Evolutionary conservation across 2,329 filamentous ascomycete species (phyloP), one percentile per base, ranked within the genome.

Genomic region (Fusarium xyrophilum): DNA sequence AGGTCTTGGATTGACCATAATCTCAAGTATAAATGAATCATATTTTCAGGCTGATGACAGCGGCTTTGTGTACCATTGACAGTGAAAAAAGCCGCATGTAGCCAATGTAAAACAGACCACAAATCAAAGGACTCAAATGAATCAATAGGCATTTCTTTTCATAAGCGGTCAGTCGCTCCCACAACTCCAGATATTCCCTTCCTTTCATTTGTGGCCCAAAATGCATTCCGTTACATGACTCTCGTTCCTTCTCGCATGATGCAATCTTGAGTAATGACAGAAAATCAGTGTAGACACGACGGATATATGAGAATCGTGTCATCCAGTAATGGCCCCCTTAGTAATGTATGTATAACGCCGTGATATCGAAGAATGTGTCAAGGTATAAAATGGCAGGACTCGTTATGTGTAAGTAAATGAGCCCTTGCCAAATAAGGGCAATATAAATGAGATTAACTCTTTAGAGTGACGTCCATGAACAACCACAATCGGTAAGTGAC

Each of bases 401-500:
- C 60, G 28, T 60, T 19, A 63, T 33, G 38, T 51, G 32, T 43
- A 40, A 36, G 47, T 47, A 21, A 28, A 36, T 12, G 33, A 43
- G 33, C 47, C 23, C 40, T 13, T 36, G 14, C 35, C 23, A 25
- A n/a, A 21, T 23, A 21, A 28, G 23, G 48, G 36, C n/a, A 23
- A 19, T 39, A 38, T 23, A 35, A 39, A 54, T 17, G 36, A 33
- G 46, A 32, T 42, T 38, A 42, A 38, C 25, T 38, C 25, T 53
- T 63, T 58, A 86, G 55, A 79, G 81, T 48, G 82, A 76, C 77
- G 81, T 85, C 85, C 85, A 87, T 67, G 85, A 78, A 66, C 85
- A 87, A 12, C 83, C 84, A 56, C 85, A 87, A 36, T 82, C 78
- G 58, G 82, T 85, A 57, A 86, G 76, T 50, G 84, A 80, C 25